Evolutionary conservation across 805 yeast genomes (phyloP), one percentile per base, ranked within the genome.

Genomic region (Candida odintsovae): DNA sequence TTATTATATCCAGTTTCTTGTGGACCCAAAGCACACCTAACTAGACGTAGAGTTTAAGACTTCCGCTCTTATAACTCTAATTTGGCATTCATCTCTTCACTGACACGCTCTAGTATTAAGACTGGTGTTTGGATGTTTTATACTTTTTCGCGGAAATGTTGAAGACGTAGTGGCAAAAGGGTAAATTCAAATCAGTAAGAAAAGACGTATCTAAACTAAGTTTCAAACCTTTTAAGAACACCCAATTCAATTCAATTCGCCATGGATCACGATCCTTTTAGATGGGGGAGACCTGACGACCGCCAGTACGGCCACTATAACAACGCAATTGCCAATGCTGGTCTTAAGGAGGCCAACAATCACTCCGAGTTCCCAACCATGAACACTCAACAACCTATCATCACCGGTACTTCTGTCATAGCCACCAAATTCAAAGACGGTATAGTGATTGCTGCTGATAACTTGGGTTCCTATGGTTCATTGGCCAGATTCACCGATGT

Each of bases 371-470:
- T 81, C 62, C 97, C 97, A 26, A 77, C 73, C 46, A 79, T 82
- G 82, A 83, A 87, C 66, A 92, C 99, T 3, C 96, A 88, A 65
- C 89, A 83, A 62, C 99, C 99, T 41, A 85, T 87, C 55, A 88
- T 94, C 50, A 94, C 99, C 13, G 98, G 99, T 62, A 88, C 98
- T 0, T 89, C 97, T 31, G 99, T 94, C 20, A 75, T 94, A 56
- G 95, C 94, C 9, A 76, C 92, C 67, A 94, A 90, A 69, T 94
- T 83, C 72, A 73, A 86, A 52, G 86, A 85, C 55, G 99, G 99
- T 36, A 83, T 94, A 40, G 79, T 94, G 35, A 75, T 94, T 67
- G 98, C 99, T 2, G 97, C 99, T 6, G 99, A 94, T 65, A 87
- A 87, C 58, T 69, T 92, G 67, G 96, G 85, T 21, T 84, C 97